Evolutionary conservation across 148 eudicot genomes (phyloP), one percentile per base, ranked within the genome.

Genomic region (Beta vulgaris): DNA sequence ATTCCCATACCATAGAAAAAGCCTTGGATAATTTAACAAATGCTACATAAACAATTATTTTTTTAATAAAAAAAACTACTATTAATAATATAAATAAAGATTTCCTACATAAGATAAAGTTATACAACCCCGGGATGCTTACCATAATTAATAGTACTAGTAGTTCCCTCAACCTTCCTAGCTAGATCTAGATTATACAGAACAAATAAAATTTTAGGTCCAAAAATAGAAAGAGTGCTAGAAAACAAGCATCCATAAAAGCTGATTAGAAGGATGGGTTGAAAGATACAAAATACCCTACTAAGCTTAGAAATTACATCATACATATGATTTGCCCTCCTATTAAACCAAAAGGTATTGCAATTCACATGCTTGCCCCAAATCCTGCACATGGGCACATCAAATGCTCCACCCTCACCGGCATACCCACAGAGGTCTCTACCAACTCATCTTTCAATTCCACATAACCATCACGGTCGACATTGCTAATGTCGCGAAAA

Each of bases 171-270:
- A 34, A 25, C 69, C 78, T 29, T 74, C 70, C 75, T 79, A 80
- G 32, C 75, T 62, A 80, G 77, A 69, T 49, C 74, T 69, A 48
- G 71, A 79, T 74, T 60, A 80, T 60, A 75, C 32, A 63, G 61
- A 69, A 53, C 43, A 61, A 74, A 69, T 43, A 54, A 62, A 66
- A 40, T 3, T 43, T 31, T 19, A 62, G 53, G 76, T 72, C 72
- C 29, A 44, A 73, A 32, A 68, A 26, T 57, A 8, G 35, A 26
- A 32, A 42, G 35, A 48, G 29, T 60, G 42, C 28, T 25, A 65
- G 71, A 63, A 28, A 23, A 69, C 29, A 66, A 63, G 53, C 80
- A 76, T 65, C 67, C 64, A 65, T 2, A 66, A 73, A 44, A 64
- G 68, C 36, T 58, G 48, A 39, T 39, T 13, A 10, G 49, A 40